A percentile compares a stretch with the other conserved stretches of the same genome.
Conservation (phyloP, 1,284 basidiomycete species). For the Irpex sp. region DNA sequence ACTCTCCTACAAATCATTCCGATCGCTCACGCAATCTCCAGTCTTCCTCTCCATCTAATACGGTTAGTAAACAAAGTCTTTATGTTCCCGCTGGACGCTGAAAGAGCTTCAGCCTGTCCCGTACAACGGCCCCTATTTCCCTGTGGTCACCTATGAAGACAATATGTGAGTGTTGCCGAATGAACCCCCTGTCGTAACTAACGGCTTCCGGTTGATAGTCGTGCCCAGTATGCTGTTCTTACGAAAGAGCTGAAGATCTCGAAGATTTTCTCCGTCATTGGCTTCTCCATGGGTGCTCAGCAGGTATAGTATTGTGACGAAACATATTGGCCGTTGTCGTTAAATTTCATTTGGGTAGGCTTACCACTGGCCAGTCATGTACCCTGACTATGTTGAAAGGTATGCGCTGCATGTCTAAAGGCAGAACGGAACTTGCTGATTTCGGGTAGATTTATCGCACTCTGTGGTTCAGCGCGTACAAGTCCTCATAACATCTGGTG, state of each 20-base stretch:
- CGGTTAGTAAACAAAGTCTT: not conserved
- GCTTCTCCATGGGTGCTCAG: conserved; percentile 64
- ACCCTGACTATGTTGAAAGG: conserved; percentile 56
- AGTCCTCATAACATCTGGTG: conserved; percentile 60
- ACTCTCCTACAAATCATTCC: conserved; percentile 1
- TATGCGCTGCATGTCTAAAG: conserved; percentile 11
- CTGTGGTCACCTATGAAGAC: conserved; percentile 46
- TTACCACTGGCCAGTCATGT: conserved; percentile 59
- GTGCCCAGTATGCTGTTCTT: conserved; percentile 53
- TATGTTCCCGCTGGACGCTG: not conserved
- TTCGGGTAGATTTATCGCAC: conserved; percentile 37
- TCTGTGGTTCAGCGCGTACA: conserved; percentile 59
- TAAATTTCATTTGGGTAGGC: conserved; percentile 31
- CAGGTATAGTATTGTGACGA: conserved; percentile 31
- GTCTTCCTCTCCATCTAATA: conserved; percentile 55
- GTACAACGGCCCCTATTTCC: conserved; percentile 41
- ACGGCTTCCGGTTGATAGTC: conserved; percentile 28
- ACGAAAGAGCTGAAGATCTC: conserved; percentile 45
- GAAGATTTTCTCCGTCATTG: conserved; percentile 48
- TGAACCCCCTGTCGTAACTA: not conserved
- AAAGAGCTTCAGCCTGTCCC: conserved; percentile 29
- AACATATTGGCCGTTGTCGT: not conserved
- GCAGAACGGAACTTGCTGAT: not conserved
- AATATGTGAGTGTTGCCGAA: conserved; percentile 45
- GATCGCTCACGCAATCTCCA: conserved; percentile 9